Evolutionary conservation across 305 asterid species (phyloP).

Genomic region (Fraxinus dipetala): DNA sequence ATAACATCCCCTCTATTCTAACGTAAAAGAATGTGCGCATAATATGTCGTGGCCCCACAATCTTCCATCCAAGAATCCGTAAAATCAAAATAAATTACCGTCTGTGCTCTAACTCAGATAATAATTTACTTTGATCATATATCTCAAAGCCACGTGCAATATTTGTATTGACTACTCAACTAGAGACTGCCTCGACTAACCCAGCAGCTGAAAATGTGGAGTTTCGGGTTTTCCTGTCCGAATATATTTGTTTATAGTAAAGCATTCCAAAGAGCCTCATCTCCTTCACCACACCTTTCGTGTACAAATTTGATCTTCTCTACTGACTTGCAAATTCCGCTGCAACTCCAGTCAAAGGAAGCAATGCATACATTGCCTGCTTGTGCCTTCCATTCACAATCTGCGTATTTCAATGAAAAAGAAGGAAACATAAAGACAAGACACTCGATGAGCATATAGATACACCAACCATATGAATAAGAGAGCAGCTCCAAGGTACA

Average conservation of each 20-base stretch:
- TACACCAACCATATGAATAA: not conserved
- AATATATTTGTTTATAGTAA: slow-evolving; percentile 18
- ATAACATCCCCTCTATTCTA: not conserved
- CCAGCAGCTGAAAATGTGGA: not conserved
- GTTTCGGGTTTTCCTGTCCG: not conserved
- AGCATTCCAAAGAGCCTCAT: slow-evolving; percentile 46
- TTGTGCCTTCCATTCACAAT: slow-evolving; percentile 51
- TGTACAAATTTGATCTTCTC: slow-evolving; percentile 42
- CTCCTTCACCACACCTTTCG: slow-evolving; percentile 48
- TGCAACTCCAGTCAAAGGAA: slow-evolving; percentile 51
- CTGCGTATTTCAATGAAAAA: slow-evolving; percentile 18
- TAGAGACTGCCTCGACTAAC: not conserved
- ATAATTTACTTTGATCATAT: not conserved
- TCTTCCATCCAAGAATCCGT: not conserved
- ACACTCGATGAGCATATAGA: not conserved
- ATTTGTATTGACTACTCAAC: not conserved
- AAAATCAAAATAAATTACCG: not conserved
- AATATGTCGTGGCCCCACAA: not conserved
- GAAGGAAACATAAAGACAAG: not conserved
- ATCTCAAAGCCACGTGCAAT: not conserved
- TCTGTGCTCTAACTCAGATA: not conserved
- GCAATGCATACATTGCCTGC: slow-evolving; percentile 51
- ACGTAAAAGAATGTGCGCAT: not conserved
- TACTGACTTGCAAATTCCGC: slow-evolving; percentile 49
- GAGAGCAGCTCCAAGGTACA: not conserved